Evolutionary conservation across 371 early-diverging fungal species (phyloP).

Genomic region (Umbelopsis sp.): DNA sequence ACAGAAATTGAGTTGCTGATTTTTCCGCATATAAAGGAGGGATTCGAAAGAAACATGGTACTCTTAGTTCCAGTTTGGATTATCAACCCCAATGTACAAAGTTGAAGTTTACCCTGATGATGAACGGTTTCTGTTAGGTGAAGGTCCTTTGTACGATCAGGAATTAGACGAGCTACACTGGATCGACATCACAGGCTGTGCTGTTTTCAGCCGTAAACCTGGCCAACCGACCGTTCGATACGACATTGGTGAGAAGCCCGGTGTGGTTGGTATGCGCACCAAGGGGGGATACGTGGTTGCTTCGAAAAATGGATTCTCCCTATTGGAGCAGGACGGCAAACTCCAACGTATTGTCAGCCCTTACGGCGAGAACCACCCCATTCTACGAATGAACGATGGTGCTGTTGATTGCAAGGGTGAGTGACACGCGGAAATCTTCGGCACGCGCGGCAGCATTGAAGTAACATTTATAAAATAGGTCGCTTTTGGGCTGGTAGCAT

Average conservation of each 20-base stretch:
- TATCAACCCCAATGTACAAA: neutral
- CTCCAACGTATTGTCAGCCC: slow-evolving; percentile 6
- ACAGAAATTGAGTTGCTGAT: slow-evolving; percentile 12
- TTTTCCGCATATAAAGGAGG: slow-evolving; percentile 10
- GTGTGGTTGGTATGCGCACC: neutral
- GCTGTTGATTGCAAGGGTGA: slow-evolving; percentile 8
- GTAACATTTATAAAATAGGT: neutral
- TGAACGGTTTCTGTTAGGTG: neutral
- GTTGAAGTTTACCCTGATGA: slow-evolving; percentile 11
- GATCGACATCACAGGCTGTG: slow-evolving; percentile 14
- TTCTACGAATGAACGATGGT: slow-evolving; percentile 14
- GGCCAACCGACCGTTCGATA: slow-evolving; percentile 8
- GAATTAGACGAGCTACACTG: slow-evolving; percentile 8
- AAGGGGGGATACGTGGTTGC: slow-evolving; percentile 2
- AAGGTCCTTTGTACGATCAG: neutral
- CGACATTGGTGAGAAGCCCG: slow-evolving; percentile 11
- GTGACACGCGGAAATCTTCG: neutral
- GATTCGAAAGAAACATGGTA: neutral
- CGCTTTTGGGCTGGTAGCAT: slow-evolving; percentile 18
- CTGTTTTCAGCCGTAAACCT: neutral
- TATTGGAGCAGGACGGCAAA: neutral
- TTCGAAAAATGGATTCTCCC: slow-evolving; percentile 12
- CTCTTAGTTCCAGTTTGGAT: neutral
- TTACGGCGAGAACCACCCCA: slow-evolving; percentile 5
- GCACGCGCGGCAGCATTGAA: too few species aligned